Conservation (phyloP, 192 early-diverging fungal species). For the Coemansia brasiliensis region DNA sequence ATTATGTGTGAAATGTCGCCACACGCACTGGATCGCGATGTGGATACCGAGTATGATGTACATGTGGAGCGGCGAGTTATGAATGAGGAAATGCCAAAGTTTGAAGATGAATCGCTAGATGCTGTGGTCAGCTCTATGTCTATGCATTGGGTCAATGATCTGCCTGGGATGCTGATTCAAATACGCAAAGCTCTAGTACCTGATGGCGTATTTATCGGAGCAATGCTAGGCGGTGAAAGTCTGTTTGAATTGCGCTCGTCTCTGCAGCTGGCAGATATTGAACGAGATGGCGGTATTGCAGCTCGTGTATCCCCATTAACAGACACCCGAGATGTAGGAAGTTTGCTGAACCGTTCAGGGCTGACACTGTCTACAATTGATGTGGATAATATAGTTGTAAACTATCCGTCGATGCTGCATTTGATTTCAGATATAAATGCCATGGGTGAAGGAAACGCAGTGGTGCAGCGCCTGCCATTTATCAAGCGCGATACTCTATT, state of each 20-base stretch:
- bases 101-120: conserved; percentile 83
- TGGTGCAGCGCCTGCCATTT: conserved; percentile 67
- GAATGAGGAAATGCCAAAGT: conserved; percentile 83
- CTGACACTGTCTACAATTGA: conserved; percentile 92
- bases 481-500: conserved; percentile 81
- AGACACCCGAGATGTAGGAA: conserved; percentile 75
- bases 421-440: conserved; percentile 82
- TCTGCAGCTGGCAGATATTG: conserved; percentile 88
- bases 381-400: conserved; percentile 86
- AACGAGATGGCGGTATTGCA: conserved; percentile 85
- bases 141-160: conserved; percentile 97
- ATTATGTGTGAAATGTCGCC: conserved; percentile 84
- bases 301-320: conserved; percentile 90
- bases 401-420: conserved; percentile 90
- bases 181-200: conserved; percentile 79
- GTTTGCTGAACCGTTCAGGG: conserved; percentile 77
- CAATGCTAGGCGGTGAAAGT: conserved; percentile 95
- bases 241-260: conserved; percentile 90
- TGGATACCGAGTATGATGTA: conserved; percentile 58
- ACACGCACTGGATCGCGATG: conserved; percentile 57
- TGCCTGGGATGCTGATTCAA: conserved; percentile 84
- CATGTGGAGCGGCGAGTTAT: conserved; percentile 73
- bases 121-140: conserved; percentile 82
- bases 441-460: conserved; percentile 95
- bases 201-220: conserved; percentile 90